Conservation (phyloP, 352 stramenopile species). For the Phytophthora pisi region DNA sequence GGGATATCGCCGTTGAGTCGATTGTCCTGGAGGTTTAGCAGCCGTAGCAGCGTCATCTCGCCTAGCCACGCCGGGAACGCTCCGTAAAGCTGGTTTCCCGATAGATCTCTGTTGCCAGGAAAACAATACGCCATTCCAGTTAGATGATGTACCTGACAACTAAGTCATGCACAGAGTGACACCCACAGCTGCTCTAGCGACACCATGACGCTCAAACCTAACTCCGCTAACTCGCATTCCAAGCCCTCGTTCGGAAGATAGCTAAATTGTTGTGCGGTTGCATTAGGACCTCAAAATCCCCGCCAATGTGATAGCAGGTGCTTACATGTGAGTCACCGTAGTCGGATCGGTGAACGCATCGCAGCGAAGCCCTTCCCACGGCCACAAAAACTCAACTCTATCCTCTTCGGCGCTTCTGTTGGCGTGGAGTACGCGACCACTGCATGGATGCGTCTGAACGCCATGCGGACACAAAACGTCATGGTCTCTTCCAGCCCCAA, state of each 20-base stretch:
- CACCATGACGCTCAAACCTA: slow-evolving; percentile 70
- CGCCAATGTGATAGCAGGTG: background rate
- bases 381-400: slow-evolving; percentile 54
- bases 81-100: slow-evolving; percentile 55
- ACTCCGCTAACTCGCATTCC: slow-evolving; percentile 49
- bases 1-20: slow-evolving; percentile 48
- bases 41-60: slow-evolving; percentile 65
- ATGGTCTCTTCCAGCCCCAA: slow-evolving; percentile 3
- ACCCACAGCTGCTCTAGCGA: slow-evolving; percentile 78
- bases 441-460: slow-evolving; percentile 66
- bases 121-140: background rate
- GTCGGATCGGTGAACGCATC: slow-evolving; percentile 70
- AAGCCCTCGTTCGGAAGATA: slow-evolving; percentile 60
- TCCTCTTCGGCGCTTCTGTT: slow-evolving; percentile 23
- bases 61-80: slow-evolving; percentile 65
- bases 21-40: slow-evolving; percentile 65
- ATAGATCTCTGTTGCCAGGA: slow-evolving; percentile 49
- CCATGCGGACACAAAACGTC: slow-evolving; percentile 46
- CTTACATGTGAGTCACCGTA: slow-evolving; percentile 74
- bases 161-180: background rate
- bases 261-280: slow-evolving; percentile 22
- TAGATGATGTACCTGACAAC: background rate
- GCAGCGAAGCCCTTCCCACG: slow-evolving; percentile 76
- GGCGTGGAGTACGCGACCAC: slow-evolving; percentile 51
- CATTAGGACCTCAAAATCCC: background rate